These are phyloP conservation scores for Rhizophora mangle DNA, from an alignment of 345 rosid species.

Conservation along the genomic window DNA sequence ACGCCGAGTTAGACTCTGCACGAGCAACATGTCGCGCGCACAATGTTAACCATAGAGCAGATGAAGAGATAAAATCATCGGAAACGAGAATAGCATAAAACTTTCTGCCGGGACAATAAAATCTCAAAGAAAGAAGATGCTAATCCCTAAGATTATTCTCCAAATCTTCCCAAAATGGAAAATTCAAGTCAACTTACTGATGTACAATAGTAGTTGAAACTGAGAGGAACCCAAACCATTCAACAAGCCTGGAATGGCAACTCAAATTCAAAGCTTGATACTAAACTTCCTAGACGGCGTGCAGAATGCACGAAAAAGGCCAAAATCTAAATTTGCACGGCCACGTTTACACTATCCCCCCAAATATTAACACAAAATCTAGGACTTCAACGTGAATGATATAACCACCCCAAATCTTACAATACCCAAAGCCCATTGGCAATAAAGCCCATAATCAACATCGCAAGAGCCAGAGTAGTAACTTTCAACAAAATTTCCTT, in stretches of 20 bases:
- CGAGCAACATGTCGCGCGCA: conserved; percentile 93
- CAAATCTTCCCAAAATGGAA: too few relatives aligned
- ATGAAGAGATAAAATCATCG: not conserved
- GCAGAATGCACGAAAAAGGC: too few relatives aligned
- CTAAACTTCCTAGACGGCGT: not conserved
- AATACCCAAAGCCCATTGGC: not conserved
- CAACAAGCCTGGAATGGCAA: not conserved
- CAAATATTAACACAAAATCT: not conserved
- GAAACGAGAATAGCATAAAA: not conserved
- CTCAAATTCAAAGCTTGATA: not conserved
- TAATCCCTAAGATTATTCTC: too few relatives aligned
- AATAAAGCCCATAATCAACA: not conserved
- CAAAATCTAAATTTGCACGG: too few relatives aligned
- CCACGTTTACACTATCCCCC: not conserved
- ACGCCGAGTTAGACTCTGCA: conserved; percentile 86
- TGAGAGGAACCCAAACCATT: not conserved
- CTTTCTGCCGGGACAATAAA: not conserved
- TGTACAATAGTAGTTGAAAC: too few relatives aligned
- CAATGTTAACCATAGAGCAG: conserved; percentile 5
- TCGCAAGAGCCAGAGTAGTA: too few relatives aligned
- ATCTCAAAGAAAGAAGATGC: too few relatives aligned
- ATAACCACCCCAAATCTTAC: not conserved
- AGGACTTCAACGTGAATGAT: not conserved
- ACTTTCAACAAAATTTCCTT: too few relatives aligned
- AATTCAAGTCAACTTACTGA: too few relatives aligned